Evolutionary conservation across 805 yeast species (phyloP), one percentile per base, ranked within the genome.

Genomic region (Sugiyamaella floridensis): DNA sequence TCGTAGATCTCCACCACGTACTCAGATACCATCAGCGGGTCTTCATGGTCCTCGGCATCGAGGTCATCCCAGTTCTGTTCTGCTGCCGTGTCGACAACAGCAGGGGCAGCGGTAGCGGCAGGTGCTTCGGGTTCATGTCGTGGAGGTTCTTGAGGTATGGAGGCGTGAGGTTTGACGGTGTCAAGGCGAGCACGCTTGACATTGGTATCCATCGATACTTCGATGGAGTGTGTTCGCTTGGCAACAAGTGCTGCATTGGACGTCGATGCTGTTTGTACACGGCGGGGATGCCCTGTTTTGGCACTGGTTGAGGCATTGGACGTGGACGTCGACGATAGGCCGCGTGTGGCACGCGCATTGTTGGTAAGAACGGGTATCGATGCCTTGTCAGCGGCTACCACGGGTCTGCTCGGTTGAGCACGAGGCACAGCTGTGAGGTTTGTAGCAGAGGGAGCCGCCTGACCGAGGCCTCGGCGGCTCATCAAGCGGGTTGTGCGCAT

Each of bases 1-100:
- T 80, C 84, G 68, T 88, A 90, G 53, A 92, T 90, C 55, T 89
- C 97, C 56, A 74, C 79, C 51, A 86, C 96, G 68, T 90, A 92
- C 72, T 92, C 99, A 56, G 89, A 81, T 32, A 87, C 97, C 97
- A 92, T 90, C 56, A 87, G 71, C 18, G 76, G 76, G 54, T 73
- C 77, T 29, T 62, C 67, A 45, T 55, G 60, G 49, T 73, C 76
- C 19, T 67, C 71, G 16, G 63, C 68, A 47, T 70, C 71, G 32
- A 66, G 61, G 43, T 67, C 67, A 32, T 60, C 63, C 58, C 62
- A 65, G 41, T 50, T 54, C 16, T 44, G 43, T 7, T 19, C 43
- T 19, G 19, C 41, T 28, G 12, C 37, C 12, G 37, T 10, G 10
- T 10, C 37, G 12, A 32, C 37, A 4, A 32, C 37, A 32, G 37